These are phyloP conservation scores for Colletotrichum tofieldiae DNA, from an alignment of 2,329 filamentous ascomycete genomes.

Conservation along the genomic window DNA sequence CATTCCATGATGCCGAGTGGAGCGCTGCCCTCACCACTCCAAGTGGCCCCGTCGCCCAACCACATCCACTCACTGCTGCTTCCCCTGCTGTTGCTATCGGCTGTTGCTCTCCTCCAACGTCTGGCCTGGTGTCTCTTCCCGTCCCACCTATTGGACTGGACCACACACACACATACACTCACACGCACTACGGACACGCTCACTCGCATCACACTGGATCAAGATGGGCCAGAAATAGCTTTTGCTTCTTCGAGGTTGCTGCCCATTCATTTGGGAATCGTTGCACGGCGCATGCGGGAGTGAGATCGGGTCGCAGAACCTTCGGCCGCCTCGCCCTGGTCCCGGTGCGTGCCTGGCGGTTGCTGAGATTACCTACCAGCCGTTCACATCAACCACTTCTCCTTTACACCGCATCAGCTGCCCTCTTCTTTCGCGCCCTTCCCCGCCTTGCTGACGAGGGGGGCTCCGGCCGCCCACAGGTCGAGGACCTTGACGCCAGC, in stretches of 20 bases:
- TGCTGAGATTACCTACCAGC: conserved; percentile 41
- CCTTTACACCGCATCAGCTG: conserved; percentile 5
- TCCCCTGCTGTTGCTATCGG: background rate
- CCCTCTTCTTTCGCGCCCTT: background rate
- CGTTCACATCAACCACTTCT: conserved; percentile 28
- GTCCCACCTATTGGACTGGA: conserved; percentile 35
- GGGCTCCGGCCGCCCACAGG: conserved; percentile 31
- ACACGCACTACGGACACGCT: background rate
- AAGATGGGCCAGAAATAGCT: conserved; percentile 41
- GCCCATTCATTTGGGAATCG: conserved; percentile 34
- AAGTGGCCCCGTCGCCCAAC: conserved; percentile 18
- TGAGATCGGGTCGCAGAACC: conserved; percentile 43
- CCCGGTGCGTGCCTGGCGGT: conserved; percentile 30
- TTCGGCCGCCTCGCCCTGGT: conserved; percentile 31
- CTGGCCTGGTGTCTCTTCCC: conserved; percentile 31
- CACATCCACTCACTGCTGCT: conserved; percentile 16
- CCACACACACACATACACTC: conserved; percentile 3
- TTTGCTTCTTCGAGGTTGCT: conserved; percentile 23
- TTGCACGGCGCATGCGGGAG: conserved; percentile 41
- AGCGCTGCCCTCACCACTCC: conserved; percentile 5
- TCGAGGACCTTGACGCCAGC: conserved; percentile 30
- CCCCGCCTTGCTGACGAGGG: conserved; percentile 22
- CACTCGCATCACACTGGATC: conserved; percentile 13
- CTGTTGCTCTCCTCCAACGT: conserved; percentile 23
- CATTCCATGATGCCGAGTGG: conserved; percentile 24